phyloP scores from a whole-genome alignment of 768 basidiomycete species.

The Suillus plorans region DNA sequence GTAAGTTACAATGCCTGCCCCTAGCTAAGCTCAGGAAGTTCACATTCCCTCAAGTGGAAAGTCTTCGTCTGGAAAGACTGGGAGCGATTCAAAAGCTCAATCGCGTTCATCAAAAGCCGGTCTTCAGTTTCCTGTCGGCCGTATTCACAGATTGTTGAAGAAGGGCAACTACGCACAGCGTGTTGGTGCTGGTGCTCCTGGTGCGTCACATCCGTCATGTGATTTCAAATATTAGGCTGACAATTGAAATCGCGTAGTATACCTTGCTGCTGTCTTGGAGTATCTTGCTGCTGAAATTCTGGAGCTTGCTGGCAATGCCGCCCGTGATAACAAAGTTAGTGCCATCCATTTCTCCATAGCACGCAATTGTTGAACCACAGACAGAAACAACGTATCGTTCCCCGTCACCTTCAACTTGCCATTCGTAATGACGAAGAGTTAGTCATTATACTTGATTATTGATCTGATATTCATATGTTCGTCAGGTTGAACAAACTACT shows the following conservation, averaged over 20 bases:
- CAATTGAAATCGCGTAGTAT: constrained; percentile 43
- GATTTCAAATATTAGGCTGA: constrained; percentile 2
- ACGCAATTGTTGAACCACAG: neutral
- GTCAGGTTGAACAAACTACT: constrained; percentile 55
- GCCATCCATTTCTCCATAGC: neutral
- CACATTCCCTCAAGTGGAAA: constrained; percentile 38
- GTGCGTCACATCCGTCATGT: constrained; percentile 32
- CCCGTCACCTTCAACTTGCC: constrained; percentile 73
- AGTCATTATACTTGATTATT: constrained; percentile 16
- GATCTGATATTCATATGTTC: constrained; percentile 1
- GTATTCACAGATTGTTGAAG: constrained; percentile 79
- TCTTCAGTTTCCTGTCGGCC: constrained; percentile 77
- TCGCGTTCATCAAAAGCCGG: constrained; percentile 69
- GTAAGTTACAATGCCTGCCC: constrained; percentile 28
- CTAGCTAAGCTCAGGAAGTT: constrained; percentile 6
- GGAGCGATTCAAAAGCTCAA: constrained; percentile 54
- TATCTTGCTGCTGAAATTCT: constrained; percentile 87
- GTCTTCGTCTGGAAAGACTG: constrained; percentile 44
- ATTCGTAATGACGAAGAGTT: constrained; percentile 78
- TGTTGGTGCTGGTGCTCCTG: constrained; percentile 68
- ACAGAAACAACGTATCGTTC: constrained; percentile 74
- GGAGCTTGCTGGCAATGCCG: constrained; percentile 79
- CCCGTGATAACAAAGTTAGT: constrained; percentile 66
- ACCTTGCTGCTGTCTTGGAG: constrained; percentile 83
- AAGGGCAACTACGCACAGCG: constrained; percentile 72